Evolutionary conservation across 2,329 filamentous ascomycete species (phyloP).

Genomic region (Cercospora berteroae): DNA sequence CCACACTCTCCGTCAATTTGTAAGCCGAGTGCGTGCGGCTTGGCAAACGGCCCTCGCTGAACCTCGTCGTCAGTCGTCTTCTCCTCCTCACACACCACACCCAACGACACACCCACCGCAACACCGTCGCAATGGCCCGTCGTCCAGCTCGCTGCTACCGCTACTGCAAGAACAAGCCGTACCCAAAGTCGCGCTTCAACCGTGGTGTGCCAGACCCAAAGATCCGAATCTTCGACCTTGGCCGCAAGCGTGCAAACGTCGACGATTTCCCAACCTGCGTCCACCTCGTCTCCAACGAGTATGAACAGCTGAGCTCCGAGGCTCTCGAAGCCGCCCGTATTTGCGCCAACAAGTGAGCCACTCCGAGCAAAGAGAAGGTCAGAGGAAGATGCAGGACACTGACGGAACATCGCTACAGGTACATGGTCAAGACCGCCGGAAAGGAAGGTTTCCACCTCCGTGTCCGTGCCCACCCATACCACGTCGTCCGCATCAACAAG

Average conservation of each 20-base stretch:
- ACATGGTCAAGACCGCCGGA: slow-evolving; percentile 67
- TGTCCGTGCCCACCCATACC: slow-evolving; percentile 92
- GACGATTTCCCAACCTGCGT: slow-evolving; percentile 99
- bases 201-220: slow-evolving; percentile 74
- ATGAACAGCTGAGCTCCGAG: slow-evolving; percentile 99
- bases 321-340: slow-evolving; percentile 99
- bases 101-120: slow-evolving; percentile 45
- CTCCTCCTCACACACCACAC: slow-evolving; percentile 40
- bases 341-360: slow-evolving; percentile 93
- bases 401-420: slow-evolving; percentile 42
- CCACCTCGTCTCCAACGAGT: slow-evolving; percentile 99
- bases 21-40: slow-evolving; percentile 5
- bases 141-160: slow-evolving; percentile 95
- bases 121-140: slow-evolving; percentile 92
- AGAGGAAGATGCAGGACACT: slow-evolving; percentile 1
- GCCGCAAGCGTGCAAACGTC: slow-evolving; percentile 87
- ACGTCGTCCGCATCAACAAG: slow-evolving; percentile 99
- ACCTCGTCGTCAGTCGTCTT: slow-evolving; percentile 25
- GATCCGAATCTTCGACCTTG: slow-evolving; percentile 73
- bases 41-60: slow-evolving; percentile 3
- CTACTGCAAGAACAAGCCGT: slow-evolving; percentile 99
- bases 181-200: slow-evolving; percentile 99
- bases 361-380: slow-evolving; percentile 3
- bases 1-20: slow-evolving; percentile 1
- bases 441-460: slow-evolving; percentile 72